These are phyloP conservation scores for Pachyrhizus erosus DNA, from an alignment of 306 rosid genomes.

Conservation along the genomic window DNA sequence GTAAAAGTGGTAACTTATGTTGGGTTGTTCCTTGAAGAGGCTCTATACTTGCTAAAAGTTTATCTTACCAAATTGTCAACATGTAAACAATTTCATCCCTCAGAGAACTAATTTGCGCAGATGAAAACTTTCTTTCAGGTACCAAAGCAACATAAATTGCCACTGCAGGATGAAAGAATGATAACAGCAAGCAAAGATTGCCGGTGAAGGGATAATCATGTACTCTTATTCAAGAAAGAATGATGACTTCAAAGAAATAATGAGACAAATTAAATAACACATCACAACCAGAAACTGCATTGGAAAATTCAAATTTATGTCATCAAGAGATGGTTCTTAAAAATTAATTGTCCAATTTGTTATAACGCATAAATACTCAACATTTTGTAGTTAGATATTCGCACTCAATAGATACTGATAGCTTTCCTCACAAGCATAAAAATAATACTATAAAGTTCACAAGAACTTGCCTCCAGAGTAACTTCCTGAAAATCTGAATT, in stretches of 20 bases:
- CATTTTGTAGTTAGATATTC: slow-evolving; percentile 10
- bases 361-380: slow-evolving; percentile 13
- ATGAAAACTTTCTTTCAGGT: background rate
- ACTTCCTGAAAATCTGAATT: slow-evolving; percentile 92
- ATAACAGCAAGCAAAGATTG: slow-evolving; percentile 16
- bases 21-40: background rate
- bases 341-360: background rate
- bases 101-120: background rate
- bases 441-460: slow-evolving; percentile 12
- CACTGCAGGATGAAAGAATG: background rate
- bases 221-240: slow-evolving; percentile 4
- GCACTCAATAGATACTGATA: slow-evolving; percentile 14
- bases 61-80: background rate
- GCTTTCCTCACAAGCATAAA: slow-evolving; percentile 27
- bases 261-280: slow-evolving; percentile 23
- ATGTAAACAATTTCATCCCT: background rate
- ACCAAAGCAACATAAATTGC: background rate
- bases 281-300: background rate
- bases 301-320: background rate
- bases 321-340: slow-evolving; percentile 9
- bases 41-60: background rate
- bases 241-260: background rate
- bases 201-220: background rate
- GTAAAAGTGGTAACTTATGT: background rate
- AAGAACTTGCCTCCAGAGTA: slow-evolving; percentile 73